These are phyloP conservation scores for Phytophthora chlamydospora DNA, from an alignment of 352 stramenopile species.

Conservation along the genomic window DNA sequence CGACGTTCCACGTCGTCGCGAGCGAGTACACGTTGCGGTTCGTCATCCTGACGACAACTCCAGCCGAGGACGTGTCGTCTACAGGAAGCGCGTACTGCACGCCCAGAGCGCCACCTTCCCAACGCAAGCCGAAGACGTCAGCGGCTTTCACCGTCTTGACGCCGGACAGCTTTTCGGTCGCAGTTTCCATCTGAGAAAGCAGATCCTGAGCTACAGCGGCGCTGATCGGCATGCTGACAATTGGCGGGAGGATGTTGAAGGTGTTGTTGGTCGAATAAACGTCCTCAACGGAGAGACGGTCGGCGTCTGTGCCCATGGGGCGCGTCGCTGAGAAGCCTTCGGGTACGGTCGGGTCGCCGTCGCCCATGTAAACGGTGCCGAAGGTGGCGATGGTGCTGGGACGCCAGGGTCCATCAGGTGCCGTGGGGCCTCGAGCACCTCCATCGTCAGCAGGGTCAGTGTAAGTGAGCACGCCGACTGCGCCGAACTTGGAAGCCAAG, in stretches of 20 bases:
- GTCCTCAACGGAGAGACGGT: slow-evolving; percentile 77
- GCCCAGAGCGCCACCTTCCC: slow-evolving; percentile 38
- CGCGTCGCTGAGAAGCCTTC: slow-evolving; percentile 63
- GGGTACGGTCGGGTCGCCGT: slow-evolving; percentile 80
- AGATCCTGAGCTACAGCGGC: slow-evolving; percentile 60
- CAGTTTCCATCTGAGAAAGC: slow-evolving; percentile 34
- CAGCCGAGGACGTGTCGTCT: slow-evolving; percentile 29
- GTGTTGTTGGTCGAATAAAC: slow-evolving; percentile 85
- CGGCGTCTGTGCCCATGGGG: slow-evolving; percentile 36
- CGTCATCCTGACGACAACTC: slow-evolving; percentile 46
- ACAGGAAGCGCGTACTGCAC: slow-evolving; percentile 38
- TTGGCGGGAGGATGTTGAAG: slow-evolving; percentile 76
- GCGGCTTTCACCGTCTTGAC: slow-evolving; percentile 36
- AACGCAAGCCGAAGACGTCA: slow-evolving; percentile 49
- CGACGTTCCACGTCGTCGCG: slow-evolving; percentile 82
- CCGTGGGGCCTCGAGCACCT: slow-evolving; percentile 49
- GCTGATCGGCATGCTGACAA: slow-evolving; percentile 80
- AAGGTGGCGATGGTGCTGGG: slow-evolving; percentile 57
- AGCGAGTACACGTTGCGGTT: slow-evolving; percentile 75
- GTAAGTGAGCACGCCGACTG: slow-evolving; percentile 75
- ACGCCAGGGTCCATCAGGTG: slow-evolving; percentile 76
- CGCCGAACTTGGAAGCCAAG: slow-evolving; percentile 64
- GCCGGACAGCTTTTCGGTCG: slow-evolving; percentile 13
- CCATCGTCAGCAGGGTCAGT: slow-evolving; percentile 77
- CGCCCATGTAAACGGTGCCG: slow-evolving; percentile 86